Evolutionary conservation across 257 asterid species (phyloP).

Genomic region (Orobanche coerulescens): DNA sequence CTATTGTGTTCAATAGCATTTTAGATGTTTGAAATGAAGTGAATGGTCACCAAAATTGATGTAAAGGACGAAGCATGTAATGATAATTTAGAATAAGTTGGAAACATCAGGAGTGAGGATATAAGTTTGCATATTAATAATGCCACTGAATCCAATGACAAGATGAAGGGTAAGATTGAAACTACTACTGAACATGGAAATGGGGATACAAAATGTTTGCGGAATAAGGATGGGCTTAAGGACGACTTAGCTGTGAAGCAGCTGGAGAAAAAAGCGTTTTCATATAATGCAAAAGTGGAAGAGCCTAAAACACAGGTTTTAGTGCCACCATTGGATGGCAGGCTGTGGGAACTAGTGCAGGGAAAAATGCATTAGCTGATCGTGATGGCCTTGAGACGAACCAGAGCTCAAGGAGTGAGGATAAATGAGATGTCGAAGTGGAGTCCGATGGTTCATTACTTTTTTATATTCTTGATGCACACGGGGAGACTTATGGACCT

Average conservation of each 20-base stretch:
- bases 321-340: conserved; percentile 86
- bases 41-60: conserved; percentile 21
- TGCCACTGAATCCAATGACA: conserved; percentile 22
- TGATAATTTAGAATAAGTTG: conserved; percentile 18
- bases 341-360: too few species aligned
- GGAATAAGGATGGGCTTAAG: conserved; percentile 29
- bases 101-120: conserved; percentile 16
- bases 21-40: conserved; percentile 25
- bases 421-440: conserved; percentile 54
- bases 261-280: conserved; percentile 45
- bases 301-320: conserved; percentile 42
- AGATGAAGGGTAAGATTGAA: conserved; percentile 22
- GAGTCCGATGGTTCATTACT: conserved; percentile 75
- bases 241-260: too few species aligned
- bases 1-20: conserved; percentile 23
- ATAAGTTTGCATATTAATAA: conserved; percentile 14
- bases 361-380: conserved; percentile 55
- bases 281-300: conserved; percentile 66
- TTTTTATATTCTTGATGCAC: conserved; percentile 81
- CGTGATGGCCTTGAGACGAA: conserved; percentile 28
- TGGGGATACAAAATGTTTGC: conserved; percentile 24
- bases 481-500: conserved; percentile 71
- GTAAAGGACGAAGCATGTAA: conserved; percentile 23
- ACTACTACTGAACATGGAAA: conserved; percentile 4
- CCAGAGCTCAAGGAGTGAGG: conserved; percentile 37